A percentile compares a stretch with the other conserved stretches of the same genome.
phyloP scores from a whole-genome alignment of 2,329 filamentous ascomycete species.

The Rachicladosporium sp. region DNA sequence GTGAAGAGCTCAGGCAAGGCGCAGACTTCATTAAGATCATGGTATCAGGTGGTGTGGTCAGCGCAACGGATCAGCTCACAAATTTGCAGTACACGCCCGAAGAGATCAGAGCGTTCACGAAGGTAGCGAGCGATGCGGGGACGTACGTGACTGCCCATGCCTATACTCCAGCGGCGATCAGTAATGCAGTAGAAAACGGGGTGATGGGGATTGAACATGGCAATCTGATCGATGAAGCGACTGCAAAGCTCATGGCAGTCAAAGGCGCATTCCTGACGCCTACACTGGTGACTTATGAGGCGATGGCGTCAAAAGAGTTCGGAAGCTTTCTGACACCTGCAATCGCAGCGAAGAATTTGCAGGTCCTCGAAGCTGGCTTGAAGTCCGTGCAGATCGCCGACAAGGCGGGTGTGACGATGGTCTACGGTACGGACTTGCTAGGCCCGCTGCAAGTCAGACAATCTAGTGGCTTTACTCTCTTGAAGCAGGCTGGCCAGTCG shows the following conservation, averaged over 20 bases:
- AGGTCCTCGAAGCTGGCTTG: constrained; percentile 38
- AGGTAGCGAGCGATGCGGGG: constrained; percentile 36
- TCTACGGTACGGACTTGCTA: constrained; percentile 44
- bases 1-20: constrained; percentile 44
- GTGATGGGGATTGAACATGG: constrained; percentile 48
- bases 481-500: constrained; percentile 31
- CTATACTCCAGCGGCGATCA: constrained; percentile 44
- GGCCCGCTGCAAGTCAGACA: constrained; percentile 39
- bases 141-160: constrained; percentile 48
- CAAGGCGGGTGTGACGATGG: constrained; percentile 43
- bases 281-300: constrained; percentile 40
- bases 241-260: constrained; percentile 39
- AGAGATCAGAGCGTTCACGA: constrained; percentile 44
- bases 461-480: constrained; percentile 37
- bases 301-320: constrained; percentile 35
- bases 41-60: constrained; percentile 45
- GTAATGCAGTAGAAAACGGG: constrained; percentile 43
- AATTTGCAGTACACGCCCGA: constrained; percentile 45
- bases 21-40: constrained; percentile 54
- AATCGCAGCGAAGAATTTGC: constrained; percentile 38
- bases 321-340: constrained; percentile 32
- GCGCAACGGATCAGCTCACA: constrained; percentile 42
- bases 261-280: constrained; percentile 40
- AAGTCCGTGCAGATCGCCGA: constrained; percentile 36
- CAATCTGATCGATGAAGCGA: constrained; percentile 47